These are phyloP conservation scores for Zymoseptoria brevis DNA, from an alignment of 2,329 filamentous ascomycete genomes.

Conservation along the genomic window DNA sequence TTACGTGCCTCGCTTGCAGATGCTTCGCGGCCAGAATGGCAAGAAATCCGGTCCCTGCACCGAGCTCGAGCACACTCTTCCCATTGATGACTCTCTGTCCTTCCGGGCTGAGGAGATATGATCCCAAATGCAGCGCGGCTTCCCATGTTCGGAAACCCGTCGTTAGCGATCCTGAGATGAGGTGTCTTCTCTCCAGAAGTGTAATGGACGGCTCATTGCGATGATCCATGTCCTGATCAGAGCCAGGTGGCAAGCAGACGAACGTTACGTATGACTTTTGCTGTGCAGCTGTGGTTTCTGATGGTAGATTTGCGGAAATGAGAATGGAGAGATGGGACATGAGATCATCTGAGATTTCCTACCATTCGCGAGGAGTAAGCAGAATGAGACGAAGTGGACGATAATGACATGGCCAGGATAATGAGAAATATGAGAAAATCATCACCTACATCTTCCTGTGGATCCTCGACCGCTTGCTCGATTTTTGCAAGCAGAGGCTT, in stretches of 20 bases:
- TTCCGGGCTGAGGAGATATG: conserved; percentile 51
- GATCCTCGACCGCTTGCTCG: conserved; percentile 67
- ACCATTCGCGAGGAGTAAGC: conserved; percentile 15
- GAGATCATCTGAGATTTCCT: conserved; percentile 80
- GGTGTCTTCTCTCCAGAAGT: conserved; percentile 58
- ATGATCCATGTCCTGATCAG: conserved; percentile 7
- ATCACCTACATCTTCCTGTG: conserved; percentile 74
- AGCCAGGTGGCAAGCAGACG: conserved; percentile 28
- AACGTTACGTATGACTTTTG: conserved; percentile 72
- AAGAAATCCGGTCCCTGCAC: conserved; percentile 68
- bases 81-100: conserved; percentile 43
- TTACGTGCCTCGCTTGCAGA: conserved; percentile 51
- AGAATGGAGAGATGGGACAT: conserved; percentile 61
- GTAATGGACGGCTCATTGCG: conserved; percentile 40
- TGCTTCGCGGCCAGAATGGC: conserved; percentile 66
- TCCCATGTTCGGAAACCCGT: conserved; percentile 78
- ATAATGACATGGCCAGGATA: conserved; percentile 5
- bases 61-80: conserved; percentile 62
- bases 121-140: conserved; percentile 64
- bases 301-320: conserved; percentile 55
- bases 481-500: conserved; percentile 65
- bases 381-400: conserved; percentile 17
- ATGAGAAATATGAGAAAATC: conserved; percentile 14
- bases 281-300: conserved; percentile 59
- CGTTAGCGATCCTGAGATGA: conserved; percentile 63